Evolutionary conservation across 2,329 filamentous ascomycete genomes (phyloP), one percentile per base, ranked within the genome.

Genomic region (Sporothrix brasiliensis): DNA sequence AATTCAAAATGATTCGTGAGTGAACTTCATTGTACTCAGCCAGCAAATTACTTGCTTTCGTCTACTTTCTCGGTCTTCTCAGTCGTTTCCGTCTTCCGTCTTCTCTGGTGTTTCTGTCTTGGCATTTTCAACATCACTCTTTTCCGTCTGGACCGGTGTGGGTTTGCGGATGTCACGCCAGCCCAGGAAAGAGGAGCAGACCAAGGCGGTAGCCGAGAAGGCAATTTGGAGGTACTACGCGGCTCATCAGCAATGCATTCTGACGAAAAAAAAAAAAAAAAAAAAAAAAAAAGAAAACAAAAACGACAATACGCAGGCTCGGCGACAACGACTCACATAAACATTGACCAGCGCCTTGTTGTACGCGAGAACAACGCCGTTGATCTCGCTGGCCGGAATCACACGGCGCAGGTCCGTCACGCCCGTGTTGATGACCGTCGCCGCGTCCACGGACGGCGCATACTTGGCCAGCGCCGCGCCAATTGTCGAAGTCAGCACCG

Each of bases 401-500:
- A 68, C 69, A 1, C 54, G 68, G 21, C 70, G 71, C 11, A 73
- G 54, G 2, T 72, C 69, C 1, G 71, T 70, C 14, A 72, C 86
- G 69, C 86, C 86, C 66, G 81, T 83, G 75, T 85, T 81, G 76
- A 87, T 82, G 73, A 88, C 85, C 67, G 83, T 75, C 7, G 76
- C 75, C 0, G 83, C 79, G 50, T 85, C 79, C n/a, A 88, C 76
- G n/a, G 78, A 78, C 1, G 83, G 81, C 16, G 82, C 79, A 71
- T 81, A 76, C 2, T 75, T 71, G n/a, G 76, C 73, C 3, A 92
- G 80, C 49, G 85, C 81, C 3, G 82, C 77, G 60, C 87, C 80
- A 21, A 92, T 80, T 0, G 84, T 86, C 75, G 91, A 91, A 73
- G 87, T 85, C 80, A 92, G 91, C 60, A 91, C 83, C 24, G 88